Evolutionary conservation across 169 alveolate genomes (phyloP).

Genomic region (Besnoitia besnoiti): DNA sequence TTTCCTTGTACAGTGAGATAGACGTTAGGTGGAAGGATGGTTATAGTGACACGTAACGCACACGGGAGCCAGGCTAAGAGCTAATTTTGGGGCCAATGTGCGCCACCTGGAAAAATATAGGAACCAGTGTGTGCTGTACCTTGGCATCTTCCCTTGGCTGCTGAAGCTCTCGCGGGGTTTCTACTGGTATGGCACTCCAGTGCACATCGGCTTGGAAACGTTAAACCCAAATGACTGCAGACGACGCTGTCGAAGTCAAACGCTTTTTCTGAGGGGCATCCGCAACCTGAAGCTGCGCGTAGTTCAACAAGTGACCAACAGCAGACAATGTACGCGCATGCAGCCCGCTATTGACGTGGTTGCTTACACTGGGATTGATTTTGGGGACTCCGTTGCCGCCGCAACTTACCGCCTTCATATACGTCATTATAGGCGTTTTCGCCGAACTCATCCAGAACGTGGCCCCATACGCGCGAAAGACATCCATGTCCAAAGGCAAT

Average conservation of each 20-base stretch:
- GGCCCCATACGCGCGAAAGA: neutral
- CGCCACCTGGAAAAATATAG: too few relatives aligned
- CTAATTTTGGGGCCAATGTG: too few relatives aligned
- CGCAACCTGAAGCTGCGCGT: neutral
- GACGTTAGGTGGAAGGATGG: too few relatives aligned
- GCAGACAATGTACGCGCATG: too few relatives aligned
- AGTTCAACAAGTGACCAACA: too few relatives aligned
- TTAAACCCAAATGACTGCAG: neutral
- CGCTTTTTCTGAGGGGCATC: neutral
- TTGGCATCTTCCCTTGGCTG: neutral
- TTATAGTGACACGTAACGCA: too few relatives aligned
- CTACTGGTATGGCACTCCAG: neutral
- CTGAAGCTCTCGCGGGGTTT: neutral
- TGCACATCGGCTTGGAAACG: neutral
- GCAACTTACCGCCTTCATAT: neutral
- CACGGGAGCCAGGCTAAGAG: too few relatives aligned
- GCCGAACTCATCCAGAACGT: neutral
- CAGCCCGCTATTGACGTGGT: too few relatives aligned
- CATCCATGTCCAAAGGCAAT: neutral
- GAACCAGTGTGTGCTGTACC: neutral
- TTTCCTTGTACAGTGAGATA: too few relatives aligned
- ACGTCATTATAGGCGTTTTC: neutral
- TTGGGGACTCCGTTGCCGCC: too few relatives aligned
- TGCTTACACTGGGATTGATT: too few relatives aligned
- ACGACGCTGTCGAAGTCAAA: neutral